Evolutionary conservation across 257 asterid genomes (phyloP).

Genomic region (Lantana camara): DNA sequence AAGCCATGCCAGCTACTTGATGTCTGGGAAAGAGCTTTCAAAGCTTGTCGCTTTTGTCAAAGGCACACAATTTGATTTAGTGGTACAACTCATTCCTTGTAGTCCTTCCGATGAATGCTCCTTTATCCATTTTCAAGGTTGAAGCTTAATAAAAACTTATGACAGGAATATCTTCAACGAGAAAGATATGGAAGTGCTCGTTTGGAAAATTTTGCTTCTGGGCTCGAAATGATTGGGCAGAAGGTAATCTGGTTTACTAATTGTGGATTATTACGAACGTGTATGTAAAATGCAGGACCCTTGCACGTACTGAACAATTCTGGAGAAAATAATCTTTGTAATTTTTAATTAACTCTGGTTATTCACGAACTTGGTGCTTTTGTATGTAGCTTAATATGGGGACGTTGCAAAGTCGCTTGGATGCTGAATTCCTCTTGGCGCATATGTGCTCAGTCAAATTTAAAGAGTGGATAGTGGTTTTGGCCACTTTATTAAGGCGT

Average conservation of each 20-base stretch:
- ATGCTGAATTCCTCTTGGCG: slow-evolving; percentile 93
- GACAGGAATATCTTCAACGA: slow-evolving; percentile 95
- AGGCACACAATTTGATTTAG: slow-evolving; percentile 99
- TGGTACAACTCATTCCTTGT: slow-evolving; percentile 50
- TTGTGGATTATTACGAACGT: too few relatives aligned
- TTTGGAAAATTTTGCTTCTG: slow-evolving; percentile 90
- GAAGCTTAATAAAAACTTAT: slow-evolving; percentile 29
- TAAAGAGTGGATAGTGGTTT: slow-evolving; percentile 97
- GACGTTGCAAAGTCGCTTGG: slow-evolving; percentile 88
- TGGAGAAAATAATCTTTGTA: too few relatives aligned
- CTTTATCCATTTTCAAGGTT: slow-evolving; percentile 9
- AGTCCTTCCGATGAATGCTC: slow-evolving; percentile 17
- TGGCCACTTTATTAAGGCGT: slow-evolving; percentile 97
- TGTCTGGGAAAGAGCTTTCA: slow-evolving; percentile 98
- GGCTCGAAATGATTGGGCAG: slow-evolving; percentile 91
- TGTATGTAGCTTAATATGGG: slow-evolving; percentile 87
- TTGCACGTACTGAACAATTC: too few relatives aligned
- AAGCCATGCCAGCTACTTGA: slow-evolving; percentile 94
- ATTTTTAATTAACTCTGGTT: neutral
- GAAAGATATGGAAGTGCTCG: slow-evolving; percentile 95
- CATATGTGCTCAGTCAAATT: slow-evolving; percentile 99
- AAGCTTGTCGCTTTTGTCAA: slow-evolving; percentile 98
- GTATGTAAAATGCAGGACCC: too few relatives aligned
- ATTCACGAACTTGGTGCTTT: slow-evolving; percentile 25
- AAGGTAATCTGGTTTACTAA: slow-evolving; percentile 87